Percentiles rank a stretch among this genome's conserved stretches.
Evolutionary conservation across 129 eudicot species (phyloP).

Genomic region (Pittosporum tobira): DNA sequence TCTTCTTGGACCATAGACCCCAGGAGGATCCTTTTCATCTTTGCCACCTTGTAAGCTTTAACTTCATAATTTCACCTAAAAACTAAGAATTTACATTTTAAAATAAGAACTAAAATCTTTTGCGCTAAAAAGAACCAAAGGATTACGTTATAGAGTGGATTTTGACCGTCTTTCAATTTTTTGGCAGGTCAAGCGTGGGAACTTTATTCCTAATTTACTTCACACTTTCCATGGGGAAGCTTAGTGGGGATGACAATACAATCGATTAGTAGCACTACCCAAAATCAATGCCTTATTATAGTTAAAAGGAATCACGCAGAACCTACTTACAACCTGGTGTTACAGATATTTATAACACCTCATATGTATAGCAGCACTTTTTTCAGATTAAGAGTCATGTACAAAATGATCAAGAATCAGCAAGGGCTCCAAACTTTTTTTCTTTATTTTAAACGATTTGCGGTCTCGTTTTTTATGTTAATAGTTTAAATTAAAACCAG

Average conservation of each 20-base stretch:
- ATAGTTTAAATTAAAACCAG: conserved; percentile 20
- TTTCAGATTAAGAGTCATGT: not conserved
- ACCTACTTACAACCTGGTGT: not conserved
- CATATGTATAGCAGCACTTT: not conserved
- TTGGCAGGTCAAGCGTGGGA: conserved; percentile 83
- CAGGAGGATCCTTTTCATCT: conserved; percentile 63
- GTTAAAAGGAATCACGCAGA: not conserved
- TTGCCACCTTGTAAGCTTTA: conserved; percentile 76
- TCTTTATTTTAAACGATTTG: conserved; percentile 10
- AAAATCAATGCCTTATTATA: not conserved
- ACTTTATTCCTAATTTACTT: conserved; percentile 68
- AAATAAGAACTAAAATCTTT: too few relatives aligned
- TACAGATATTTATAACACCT: not conserved
- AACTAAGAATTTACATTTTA: too few relatives aligned
- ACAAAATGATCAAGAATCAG: not conserved
- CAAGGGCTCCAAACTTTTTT: not conserved
- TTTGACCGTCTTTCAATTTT: not conserved
- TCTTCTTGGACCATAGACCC: conserved; percentile 42
- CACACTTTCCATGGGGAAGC: conserved; percentile 50
- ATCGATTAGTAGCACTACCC: conserved; percentile 13
- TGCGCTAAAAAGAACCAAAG: too few relatives aligned
- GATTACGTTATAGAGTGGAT: not conserved
- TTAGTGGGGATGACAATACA: conserved; percentile 27
- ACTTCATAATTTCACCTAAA: not conserved
- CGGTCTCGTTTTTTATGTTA: not conserved